Evolutionary conservation across 169 alveolate species (phyloP).

Genomic region (Plasmodium fragile): DNA sequence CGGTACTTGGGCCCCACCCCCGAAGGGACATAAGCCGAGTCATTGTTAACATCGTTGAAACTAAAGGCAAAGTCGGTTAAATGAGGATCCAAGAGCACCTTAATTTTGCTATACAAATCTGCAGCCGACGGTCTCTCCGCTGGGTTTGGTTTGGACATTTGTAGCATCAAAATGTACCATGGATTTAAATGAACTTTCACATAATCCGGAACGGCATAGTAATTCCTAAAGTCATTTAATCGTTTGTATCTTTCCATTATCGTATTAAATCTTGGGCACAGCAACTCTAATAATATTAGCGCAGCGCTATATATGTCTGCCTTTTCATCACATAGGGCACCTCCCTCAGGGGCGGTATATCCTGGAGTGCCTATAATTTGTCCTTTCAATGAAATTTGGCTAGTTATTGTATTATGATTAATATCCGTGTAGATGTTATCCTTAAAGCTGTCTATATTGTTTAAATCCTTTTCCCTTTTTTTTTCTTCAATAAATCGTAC

Average conservation of each 20-base stretch:
- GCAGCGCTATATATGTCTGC: conserved; percentile 93
- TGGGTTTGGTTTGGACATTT: conserved; percentile 90
- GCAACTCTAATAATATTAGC: conserved; percentile 88
- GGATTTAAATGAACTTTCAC: conserved; percentile 82
- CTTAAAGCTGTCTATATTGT: conserved; percentile 43
- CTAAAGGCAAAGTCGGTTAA: conserved; percentile 70
- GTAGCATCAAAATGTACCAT: conserved; percentile 88
- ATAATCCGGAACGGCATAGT: conserved; percentile 87
- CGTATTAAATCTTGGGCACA: conserved; percentile 91
- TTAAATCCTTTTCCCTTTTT: conserved; percentile 76
- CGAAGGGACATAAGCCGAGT: not conserved
- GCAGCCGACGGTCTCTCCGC: conserved; percentile 91
- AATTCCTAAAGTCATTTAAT: conserved; percentile 87
- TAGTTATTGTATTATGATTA: conserved; percentile 68
- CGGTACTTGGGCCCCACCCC: not conserved
- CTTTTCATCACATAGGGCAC: conserved; percentile 92
- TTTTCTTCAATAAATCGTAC: conserved; percentile 89
- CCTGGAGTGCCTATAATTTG: conserved; percentile 94
- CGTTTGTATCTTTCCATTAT: conserved; percentile 90
- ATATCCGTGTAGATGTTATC: conserved; percentile 61
- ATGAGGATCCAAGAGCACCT: conserved; percentile 77
- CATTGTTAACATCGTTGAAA: conserved; percentile 52
- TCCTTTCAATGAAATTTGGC: conserved; percentile 87
- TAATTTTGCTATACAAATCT: conserved; percentile 82
- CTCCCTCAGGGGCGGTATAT: conserved; percentile 94